phyloP scores from a whole-genome alignment of 1,139 yeast genomes.

The Pichia sp. region DNA sequence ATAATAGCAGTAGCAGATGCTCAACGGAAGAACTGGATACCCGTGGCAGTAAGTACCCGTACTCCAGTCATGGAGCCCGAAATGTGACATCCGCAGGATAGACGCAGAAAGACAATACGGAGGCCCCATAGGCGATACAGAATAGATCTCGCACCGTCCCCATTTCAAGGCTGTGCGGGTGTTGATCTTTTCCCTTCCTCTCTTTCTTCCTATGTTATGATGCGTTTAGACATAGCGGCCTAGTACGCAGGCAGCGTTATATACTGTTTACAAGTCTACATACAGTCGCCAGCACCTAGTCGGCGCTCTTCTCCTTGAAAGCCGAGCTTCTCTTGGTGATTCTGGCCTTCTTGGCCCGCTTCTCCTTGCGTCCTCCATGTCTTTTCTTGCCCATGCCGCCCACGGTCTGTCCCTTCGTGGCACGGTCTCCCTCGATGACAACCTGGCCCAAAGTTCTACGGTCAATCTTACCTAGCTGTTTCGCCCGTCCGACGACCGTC shows the following conservation, averaged over 20 bases:
- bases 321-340: conserved; percentile 62
- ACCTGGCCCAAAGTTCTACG: conserved; percentile 57
- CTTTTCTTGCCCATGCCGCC: conserved; percentile 57
- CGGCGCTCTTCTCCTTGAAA: conserved; percentile 39
- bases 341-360: conserved; percentile 38
- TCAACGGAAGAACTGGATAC: background rate
- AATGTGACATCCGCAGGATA: background rate
- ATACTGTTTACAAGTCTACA: background rate
- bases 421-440: conserved; percentile 74
- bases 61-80: background rate
- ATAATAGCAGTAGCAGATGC: background rate
- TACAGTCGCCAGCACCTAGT: background rate
- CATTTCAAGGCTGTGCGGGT: background rate
- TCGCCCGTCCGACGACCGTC: conserved; percentile 77
- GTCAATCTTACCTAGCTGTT: conserved; percentile 75
- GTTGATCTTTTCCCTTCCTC: background rate
- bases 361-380: conserved; percentile 22
- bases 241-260: background rate
- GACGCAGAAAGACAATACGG: background rate
- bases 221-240: background rate
- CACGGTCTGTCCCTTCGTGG: conserved; percentile 56
- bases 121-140: background rate
- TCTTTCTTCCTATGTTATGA: background rate
- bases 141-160: background rate
- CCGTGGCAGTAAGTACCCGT: background rate